A percentile compares a stretch with the other conserved stretches of the same genome.
These are phyloP conservation scores for Geranium brycei DNA, from an alignment of 345 rosid genomes.

Conservation along the genomic window DNA sequence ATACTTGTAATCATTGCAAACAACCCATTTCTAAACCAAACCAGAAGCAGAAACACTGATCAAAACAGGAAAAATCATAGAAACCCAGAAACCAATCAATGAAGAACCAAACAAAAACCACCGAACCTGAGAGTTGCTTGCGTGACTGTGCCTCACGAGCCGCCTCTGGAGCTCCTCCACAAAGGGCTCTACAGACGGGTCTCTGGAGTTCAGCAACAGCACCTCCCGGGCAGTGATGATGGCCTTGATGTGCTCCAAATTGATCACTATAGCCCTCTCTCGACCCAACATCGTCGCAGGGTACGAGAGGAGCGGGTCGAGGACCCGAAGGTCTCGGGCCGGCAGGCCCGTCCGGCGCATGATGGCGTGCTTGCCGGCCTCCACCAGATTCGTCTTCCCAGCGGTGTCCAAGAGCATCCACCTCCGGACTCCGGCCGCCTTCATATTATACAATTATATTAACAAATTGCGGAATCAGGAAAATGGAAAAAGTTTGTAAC, in stretches of 20 bases:
- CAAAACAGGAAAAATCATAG: no score
- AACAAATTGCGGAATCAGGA: no score
- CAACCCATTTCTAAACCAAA: no score
- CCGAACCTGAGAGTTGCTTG: slow-evolving; percentile 57
- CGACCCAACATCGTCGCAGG: slow-evolving; percentile 81
- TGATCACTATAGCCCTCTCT: slow-evolving; percentile 79
- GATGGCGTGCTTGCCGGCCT: slow-evolving; percentile 71
- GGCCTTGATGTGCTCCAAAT: slow-evolving; percentile 87
- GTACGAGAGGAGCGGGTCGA: slow-evolving; percentile 83
- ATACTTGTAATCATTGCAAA: no score
- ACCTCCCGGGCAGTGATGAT: slow-evolving; percentile 87
- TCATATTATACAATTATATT: slow-evolving; percentile 4
- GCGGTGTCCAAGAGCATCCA: slow-evolving; percentile 58
- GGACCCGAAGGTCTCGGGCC: slow-evolving; percentile 77
- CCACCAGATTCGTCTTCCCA: slow-evolving; percentile 40
- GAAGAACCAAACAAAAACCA: background rate
- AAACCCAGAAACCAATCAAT: no score
- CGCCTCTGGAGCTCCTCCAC: slow-evolving; percentile 62
- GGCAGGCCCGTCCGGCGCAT: slow-evolving; percentile 94
- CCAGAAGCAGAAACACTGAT: no score
- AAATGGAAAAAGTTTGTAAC: no score
- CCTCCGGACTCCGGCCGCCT: slow-evolving; percentile 47
- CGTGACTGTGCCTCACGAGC: slow-evolving; percentile 43
- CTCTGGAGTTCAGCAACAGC: slow-evolving; percentile 60
- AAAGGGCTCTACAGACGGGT: slow-evolving; percentile 67